Evolutionary conservation across 2,329 filamentous ascomycete species (phyloP).

Genomic region (Diaporthe ilicicola): DNA sequence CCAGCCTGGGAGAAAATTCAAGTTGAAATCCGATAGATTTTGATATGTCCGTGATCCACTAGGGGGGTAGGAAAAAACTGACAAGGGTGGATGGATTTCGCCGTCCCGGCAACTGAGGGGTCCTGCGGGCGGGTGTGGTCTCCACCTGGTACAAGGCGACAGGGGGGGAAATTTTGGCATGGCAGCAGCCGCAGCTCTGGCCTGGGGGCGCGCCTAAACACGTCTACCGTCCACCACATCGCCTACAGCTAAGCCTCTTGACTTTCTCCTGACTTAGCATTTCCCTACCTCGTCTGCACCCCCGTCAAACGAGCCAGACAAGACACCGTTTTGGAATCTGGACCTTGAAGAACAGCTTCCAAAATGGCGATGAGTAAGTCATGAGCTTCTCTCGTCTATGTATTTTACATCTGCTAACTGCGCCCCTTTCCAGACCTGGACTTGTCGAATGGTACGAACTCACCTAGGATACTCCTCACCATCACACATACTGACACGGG

Average conservation of each 20-base stretch:
- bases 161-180: constrained; percentile 27
- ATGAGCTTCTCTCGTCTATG: not conserved
- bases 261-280: constrained; percentile 11
- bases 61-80: too few species aligned
- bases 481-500: constrained; percentile 33
- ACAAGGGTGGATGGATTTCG: too few species aligned
- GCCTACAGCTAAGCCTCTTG: constrained; percentile 10
- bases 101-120: too few species aligned
- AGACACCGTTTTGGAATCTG: constrained; percentile 1
- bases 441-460: constrained; percentile 77
- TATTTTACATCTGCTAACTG: constrained; percentile 30
- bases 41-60: too few species aligned
- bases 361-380: constrained; percentile 70
- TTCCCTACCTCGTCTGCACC: not conserved
- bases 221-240: constrained; percentile 8
- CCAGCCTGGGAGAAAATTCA: too few species aligned
- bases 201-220: constrained; percentile 26
- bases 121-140: constrained; percentile 18
- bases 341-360: constrained; percentile 31
- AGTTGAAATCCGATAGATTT: too few species aligned
- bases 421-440: constrained; percentile 71
- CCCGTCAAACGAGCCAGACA: not conserved
- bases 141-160: constrained; percentile 9
- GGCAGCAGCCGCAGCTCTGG: constrained; percentile 15
- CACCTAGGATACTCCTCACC: constrained; percentile 35